Evolutionary conservation across 2,329 filamentous ascomycete genomes (phyloP).

Genomic region (Talaromyces rugulosus): DNA sequence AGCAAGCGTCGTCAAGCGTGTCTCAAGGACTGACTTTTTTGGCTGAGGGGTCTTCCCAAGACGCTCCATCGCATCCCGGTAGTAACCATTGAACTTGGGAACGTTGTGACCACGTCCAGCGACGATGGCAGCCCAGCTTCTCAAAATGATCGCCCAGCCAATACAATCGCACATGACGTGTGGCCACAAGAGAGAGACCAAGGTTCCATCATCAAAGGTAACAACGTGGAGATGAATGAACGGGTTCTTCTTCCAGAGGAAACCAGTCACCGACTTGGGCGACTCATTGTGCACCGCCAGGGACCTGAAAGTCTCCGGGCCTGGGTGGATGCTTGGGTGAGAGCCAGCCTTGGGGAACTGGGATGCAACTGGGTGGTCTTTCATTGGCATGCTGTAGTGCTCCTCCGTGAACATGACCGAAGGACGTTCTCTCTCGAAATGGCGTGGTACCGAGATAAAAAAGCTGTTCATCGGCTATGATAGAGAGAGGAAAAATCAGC

Average conservation of each 20-base stretch:
- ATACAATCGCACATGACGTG: neutral
- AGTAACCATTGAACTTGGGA: neutral
- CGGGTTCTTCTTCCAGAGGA: neutral
- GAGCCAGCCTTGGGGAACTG: neutral
- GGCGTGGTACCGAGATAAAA: neutral
- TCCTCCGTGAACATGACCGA: neutral
- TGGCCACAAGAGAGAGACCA: neutral
- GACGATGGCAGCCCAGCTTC: neutral
- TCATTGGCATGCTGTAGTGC: neutral
- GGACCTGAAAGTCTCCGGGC: neutral
- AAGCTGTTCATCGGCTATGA: neutral
- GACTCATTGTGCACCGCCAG: neutral
- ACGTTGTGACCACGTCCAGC: neutral
- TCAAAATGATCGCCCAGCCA: neutral
- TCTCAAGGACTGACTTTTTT: neutral
- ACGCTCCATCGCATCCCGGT: neutral
- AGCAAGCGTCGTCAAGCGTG: neutral
- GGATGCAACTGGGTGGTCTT: neutral
- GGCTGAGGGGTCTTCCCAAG: neutral
- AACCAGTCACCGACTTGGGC: neutral
- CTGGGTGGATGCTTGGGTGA: conserved; percentile 2
- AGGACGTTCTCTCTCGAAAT: neutral
- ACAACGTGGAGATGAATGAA: conserved; percentile 2
- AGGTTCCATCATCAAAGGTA: conserved; percentile 1
- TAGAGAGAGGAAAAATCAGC: neutral